Evolutionary conservation across 495 filamentous ascomycete genomes (phyloP), one percentile per base, ranked within the genome.

Genomic region (Aspergillus olivimuriae): DNA sequence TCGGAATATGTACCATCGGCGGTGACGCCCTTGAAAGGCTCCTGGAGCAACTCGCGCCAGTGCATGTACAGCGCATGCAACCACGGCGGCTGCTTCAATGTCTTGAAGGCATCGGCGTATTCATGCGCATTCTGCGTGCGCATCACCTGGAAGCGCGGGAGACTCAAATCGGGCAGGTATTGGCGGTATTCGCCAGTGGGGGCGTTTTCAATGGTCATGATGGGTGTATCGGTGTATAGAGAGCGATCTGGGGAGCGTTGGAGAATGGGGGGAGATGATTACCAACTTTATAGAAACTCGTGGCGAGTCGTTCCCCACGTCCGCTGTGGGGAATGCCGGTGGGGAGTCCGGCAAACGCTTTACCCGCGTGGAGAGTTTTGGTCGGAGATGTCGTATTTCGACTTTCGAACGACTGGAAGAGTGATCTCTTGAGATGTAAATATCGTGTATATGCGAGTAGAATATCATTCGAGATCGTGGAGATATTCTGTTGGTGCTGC

Each of bases 11-110:
- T 63, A 80, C 83, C 84, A 44, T 87, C 82, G 18, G 65, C 77
- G 1, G 84, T 86, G 16, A 88, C 69, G 3, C 83, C 84, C 63
- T 78, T 80, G 53, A 81, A 87, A 2, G 84, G 84, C 64, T 85
- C 80, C 44, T 80, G 61, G 43, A 78, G 66, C 31, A 86, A 59
- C 47, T 82, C 74, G 50, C 68, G 45, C 83, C 83, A 87, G 56
- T 84, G 75, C 56, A 74, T 66, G 41, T 81, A 85, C 34, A 86
- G 61, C 0, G 66, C 75, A 53, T 83, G 77, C 34, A 87, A 63
- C 83, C 83, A 87, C 3, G 81, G 82, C 16, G 83, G 83, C 15
- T 67, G 59, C 16, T 76, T 74, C 24, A 64, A 58, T 15, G 75
- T 72, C 50, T 76, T 76, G 57, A 86, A 82, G 15, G 62, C 75